Evolutionary conservation across 148 eudicot genomes (phyloP), one percentile per base, ranked within the genome.

Genomic region (Diospyros kaki): DNA sequence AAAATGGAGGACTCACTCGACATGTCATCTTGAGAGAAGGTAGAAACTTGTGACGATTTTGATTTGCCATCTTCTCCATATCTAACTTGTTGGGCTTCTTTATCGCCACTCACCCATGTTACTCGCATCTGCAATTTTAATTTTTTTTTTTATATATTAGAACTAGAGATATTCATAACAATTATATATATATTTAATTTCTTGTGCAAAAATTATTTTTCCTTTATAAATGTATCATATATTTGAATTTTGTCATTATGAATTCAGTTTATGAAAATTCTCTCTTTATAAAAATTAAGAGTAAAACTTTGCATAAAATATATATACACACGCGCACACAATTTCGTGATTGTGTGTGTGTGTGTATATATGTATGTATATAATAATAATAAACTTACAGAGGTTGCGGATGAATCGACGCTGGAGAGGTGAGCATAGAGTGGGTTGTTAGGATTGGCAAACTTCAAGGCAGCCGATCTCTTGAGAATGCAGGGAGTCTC

Each of bases 21-120:
- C 97, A 91, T 89, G 65, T 89, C 81, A 14, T 60, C 53, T 75
- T 76, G 88, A 14, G 89, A 64, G 76, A 91, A 91, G 9, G 92
- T 87, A 14, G 89, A 52, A 68, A 87, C 89, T 28, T 52, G 9
- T 28, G 96, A 91, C 9, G 76, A 79, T 38, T 55, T 78, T n/a
- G 86, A 84, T 69, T 87, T 86, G 53, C 86, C 87, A 80, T 84
- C 74, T 28, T 28, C 28, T 52, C 86, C 89, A 78, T 80, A 88
- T 59, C 78, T 76, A 73, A 88, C 90, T 80, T 87, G 78, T 77
- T 91, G 96, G 58, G 92, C 80, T 46, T 61, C 52, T 14, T 68
- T 64, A 78, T 86, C 87, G 59, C 92, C 96, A 75, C 97, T 92
- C 12, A 92, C 91, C 97, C 97, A 92, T 41, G 93, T 92, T 73